These are phyloP conservation scores for Apiotrichum gamsii DNA, from an alignment of 1,284 basidiomycete genomes.

Conservation along the genomic window DNA sequence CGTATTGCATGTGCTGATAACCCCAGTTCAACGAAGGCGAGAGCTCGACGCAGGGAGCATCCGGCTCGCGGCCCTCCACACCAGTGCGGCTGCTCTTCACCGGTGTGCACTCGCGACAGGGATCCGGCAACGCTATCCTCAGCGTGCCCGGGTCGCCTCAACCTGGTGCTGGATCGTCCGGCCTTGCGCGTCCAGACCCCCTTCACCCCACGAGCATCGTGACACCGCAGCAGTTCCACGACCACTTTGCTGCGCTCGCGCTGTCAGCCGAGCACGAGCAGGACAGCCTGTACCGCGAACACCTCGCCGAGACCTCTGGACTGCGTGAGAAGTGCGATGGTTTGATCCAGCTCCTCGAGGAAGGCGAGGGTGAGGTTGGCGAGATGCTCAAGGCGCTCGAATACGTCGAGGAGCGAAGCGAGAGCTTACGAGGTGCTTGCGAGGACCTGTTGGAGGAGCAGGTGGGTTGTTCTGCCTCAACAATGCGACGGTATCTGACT, in stretches of 20 bases:
- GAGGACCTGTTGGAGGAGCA: slow-evolving; percentile 79
- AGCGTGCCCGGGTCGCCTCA: slow-evolving; percentile 12
- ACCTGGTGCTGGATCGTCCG: slow-evolving; percentile 10
- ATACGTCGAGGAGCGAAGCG: slow-evolving; percentile 79
- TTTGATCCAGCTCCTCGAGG: slow-evolving; percentile 62
- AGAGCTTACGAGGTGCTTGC: slow-evolving; percentile 80
- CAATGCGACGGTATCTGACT: background rate
- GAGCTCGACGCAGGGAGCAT: slow-evolving; percentile 18
- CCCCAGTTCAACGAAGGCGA: slow-evolving; percentile 23
- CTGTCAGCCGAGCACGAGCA: slow-evolving; percentile 81
- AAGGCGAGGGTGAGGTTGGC: slow-evolving; percentile 65
- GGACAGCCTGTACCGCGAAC: slow-evolving; percentile 78
- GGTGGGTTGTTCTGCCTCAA: slow-evolving; percentile 50
- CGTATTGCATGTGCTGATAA: background rate
- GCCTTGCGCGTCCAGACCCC: slow-evolving; percentile 37
- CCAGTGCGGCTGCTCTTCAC: slow-evolving; percentile 3
- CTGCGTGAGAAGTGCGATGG: slow-evolving; percentile 69
- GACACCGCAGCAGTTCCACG: slow-evolving; percentile 87
- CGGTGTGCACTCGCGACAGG: slow-evolving; percentile 7
- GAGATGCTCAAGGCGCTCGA: slow-evolving; percentile 74
- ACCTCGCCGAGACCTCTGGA: slow-evolving; percentile 65
- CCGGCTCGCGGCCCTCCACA: slow-evolving; percentile 41
- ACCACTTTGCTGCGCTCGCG: slow-evolving; percentile 84
- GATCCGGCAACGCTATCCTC: slow-evolving; percentile 12
- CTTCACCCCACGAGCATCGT: slow-evolving; percentile 56